Base-by-base conservation (phyloP, 257 asterid species). In the Lycium ferocissimum region DNA sequence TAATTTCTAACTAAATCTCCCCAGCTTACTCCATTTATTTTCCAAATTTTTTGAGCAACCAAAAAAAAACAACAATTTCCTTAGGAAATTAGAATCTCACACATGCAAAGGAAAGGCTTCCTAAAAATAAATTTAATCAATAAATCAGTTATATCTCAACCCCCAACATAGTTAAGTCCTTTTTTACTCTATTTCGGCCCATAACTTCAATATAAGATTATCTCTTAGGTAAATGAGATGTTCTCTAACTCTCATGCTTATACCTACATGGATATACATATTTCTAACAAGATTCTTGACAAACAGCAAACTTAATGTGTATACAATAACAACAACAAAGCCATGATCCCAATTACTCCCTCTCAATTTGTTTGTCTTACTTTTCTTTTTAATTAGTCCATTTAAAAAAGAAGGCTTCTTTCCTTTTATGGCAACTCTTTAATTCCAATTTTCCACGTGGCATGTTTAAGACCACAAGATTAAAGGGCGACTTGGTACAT, bases 1-100 rank as follows among this genome's bases (percentile, higher is more conserved):
- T 49, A 40, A 51, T 76, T 76, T 76, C 63, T 26, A 76, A 69
- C 49, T 69, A 37, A 62, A 51, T 51, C 45, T 51, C 82, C 76
- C 78, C 10, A 58, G 65, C 7, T 58, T 17, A 22, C 65, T 17
- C 65, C 26, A 58, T 58, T 58, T 58, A 5, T 49, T 49, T 49
- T 9, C 56, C 56, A 56, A 59, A 2, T 59, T n/a, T 59, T 59
- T 20, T 9, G 2, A 59, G 66, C n/a, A 18, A 59, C 26, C 26
- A 59, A 59, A 59, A 26, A n/a, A 3, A 58, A 59, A 59, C 26
- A 18, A 59, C 11, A 59, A 59, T 59, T 18, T 59, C 1, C 26
- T 26, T 6, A 22, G 40, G 38, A 63, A 63, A 63, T 63, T 63
- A 63, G 38, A 63, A 63, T 7, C 15, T 63, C 70, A 63, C 9